These are phyloP conservation scores for Phytophthora sp. DNA, from an alignment of 352 stramenopile species.

Conservation along the genomic window DNA sequence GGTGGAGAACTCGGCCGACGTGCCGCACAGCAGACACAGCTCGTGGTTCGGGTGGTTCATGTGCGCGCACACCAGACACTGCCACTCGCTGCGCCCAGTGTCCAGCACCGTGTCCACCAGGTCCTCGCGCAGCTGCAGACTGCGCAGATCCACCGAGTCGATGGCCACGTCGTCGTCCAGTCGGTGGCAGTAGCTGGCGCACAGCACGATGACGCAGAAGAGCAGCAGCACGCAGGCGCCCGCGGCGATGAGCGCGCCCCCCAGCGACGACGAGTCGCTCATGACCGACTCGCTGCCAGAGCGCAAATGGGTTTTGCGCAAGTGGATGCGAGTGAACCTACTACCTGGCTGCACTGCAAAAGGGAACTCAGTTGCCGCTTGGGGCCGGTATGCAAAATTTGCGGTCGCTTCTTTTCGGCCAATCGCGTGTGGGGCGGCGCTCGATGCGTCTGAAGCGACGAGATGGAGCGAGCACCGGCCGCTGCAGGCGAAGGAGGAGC, in stretches of 20 bases:
- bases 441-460: too few species aligned
- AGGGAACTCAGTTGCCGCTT: too few species aligned
- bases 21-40: conserved; percentile 67
- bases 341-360: too few species aligned
- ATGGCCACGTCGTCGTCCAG: conserved; percentile 51
- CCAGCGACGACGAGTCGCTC: conserved; percentile 36
- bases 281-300: conserved; percentile 1
- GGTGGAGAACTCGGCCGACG: conserved; percentile 58
- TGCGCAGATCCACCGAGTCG: conserved; percentile 58
- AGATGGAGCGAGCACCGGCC: too few species aligned
- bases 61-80: conserved; percentile 77
- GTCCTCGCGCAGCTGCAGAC: conserved; percentile 65
- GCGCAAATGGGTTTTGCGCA: too few species aligned
- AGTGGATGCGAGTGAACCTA: too few species aligned
- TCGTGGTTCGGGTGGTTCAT: conserved; percentile 77
- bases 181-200: conserved; percentile 40
- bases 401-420: too few species aligned
- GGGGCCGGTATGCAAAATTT: too few species aligned
- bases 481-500: too few species aligned
- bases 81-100: conserved; percentile 66
- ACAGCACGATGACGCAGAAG: conserved; percentile 55
- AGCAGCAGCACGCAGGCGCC: conserved; percentile 46
- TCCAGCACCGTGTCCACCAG: conserved; percentile 72
- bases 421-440: too few species aligned
- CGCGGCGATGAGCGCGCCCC: conserved; percentile 36